Evolutionary conservation across 2,329 filamentous ascomycete species (phyloP), one percentile per base, ranked within the genome.

Genomic region (Penicillium sp.): DNA sequence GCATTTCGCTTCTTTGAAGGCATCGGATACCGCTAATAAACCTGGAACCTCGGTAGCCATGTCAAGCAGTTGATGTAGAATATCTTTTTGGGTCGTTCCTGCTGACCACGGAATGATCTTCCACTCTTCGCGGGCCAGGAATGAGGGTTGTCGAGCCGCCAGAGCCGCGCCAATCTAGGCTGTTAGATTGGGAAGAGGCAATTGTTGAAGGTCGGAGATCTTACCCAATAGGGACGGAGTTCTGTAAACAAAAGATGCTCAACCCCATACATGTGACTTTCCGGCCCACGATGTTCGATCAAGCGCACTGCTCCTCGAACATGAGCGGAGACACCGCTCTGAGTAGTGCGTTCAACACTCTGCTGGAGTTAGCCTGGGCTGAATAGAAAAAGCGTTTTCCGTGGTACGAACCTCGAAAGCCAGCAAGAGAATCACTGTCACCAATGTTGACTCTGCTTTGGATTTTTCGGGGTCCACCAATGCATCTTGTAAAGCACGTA

Each of bases 241-340:
- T 75, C 73, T 3, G 72, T 71, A 44, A 72, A 75, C 7, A 74
- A 52, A 4, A 73, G 58, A 62, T 75, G 73, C 46, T 75, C 73
- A 3, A 75, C 70, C 1, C 73, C 73, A 55, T 72, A 70, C 49
- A 74, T 70, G 56, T 75, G 73, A 35, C 70, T 74, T 47, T 74
- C 72, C 0, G 73, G 72, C 9, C 73, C 73, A 31, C 73, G 71
- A 54, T 74, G 72, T 45, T 74, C 69, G 22, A 75, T 70, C 50
- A 75, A 50, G 32, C 69, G 70, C 53, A 73, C 57, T 14, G 72
- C 73, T 43, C 73, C 73, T 40, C 64, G 60, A 14, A 73, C 67
- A 43, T 75, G 73, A 29, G 72, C 69, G 1, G 61, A 43, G 8
- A 75, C 66, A 18, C 67, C 69, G 4, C 57, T 65, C 35, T 69